These are phyloP conservation scores for Camptophora hylomeconis DNA, from an alignment of 2,329 filamentous ascomycete genomes.

Conservation along the genomic window DNA sequence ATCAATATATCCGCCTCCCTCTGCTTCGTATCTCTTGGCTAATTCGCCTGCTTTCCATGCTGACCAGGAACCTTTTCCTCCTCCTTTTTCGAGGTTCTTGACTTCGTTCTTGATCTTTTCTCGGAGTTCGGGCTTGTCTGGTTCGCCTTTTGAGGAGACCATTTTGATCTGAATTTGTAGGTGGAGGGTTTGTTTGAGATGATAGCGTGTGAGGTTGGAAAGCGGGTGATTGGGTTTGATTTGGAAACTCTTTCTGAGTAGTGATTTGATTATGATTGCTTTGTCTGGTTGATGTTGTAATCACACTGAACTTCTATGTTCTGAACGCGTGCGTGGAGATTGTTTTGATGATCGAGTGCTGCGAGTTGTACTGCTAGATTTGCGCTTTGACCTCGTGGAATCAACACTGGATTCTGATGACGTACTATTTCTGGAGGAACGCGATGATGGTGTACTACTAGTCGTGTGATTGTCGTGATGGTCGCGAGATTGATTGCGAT, in stretches of 20 bases:
- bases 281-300: too few species aligned
- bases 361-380: too few species aligned
- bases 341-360: too few species aligned
- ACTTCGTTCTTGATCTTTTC: conserved; percentile 17
- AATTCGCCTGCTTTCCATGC: conserved; percentile 17
- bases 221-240: not conserved
- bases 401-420: too few species aligned
- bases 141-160: conserved; percentile 15
- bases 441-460: not conserved
- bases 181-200: not conserved
- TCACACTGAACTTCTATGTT: too few species aligned
- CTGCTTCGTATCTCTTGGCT: conserved; percentile 12
- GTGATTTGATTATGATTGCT: not conserved
- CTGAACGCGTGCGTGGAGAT: too few species aligned
- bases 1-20: conserved; percentile 14
- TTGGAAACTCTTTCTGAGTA: not conserved
- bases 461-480: not conserved
- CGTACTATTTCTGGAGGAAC: not conserved
- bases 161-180: conserved; percentile 5
- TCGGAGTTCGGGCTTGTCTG: conserved; percentile 13
- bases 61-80: conserved; percentile 15
- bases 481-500: not conserved
- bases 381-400: too few species aligned
- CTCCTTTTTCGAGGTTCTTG: conserved; percentile 14
- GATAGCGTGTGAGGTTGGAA: not conserved